phyloP scores from a whole-genome alignment of 2,329 filamentous ascomycete genomes.

The Chaetomium olivaceum region DNA sequence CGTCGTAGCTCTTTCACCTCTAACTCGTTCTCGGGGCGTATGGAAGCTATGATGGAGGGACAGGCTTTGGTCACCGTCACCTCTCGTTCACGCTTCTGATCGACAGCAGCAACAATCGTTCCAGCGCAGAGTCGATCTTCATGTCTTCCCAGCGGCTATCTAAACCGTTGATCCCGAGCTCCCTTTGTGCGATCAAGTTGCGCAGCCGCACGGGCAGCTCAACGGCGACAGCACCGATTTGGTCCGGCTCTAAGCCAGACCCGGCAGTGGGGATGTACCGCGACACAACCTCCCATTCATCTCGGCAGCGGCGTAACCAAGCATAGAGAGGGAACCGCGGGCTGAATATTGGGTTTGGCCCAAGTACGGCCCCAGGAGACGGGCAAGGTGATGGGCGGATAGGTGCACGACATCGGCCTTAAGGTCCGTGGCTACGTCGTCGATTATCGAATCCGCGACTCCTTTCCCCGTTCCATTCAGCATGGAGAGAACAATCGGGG shows the following conservation, averaged over 20 bases:
- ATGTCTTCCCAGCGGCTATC: slow-evolving; percentile 62
- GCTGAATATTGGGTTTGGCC: slow-evolving; percentile 57
- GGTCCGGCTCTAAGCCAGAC: slow-evolving; percentile 42
- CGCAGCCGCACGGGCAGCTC: slow-evolving; percentile 32
- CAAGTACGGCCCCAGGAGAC: slow-evolving; percentile 68
- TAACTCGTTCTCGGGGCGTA: background rate
- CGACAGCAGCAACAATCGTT: slow-evolving; percentile 56
- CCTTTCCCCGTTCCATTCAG: slow-evolving; percentile 39
- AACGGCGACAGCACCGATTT: slow-evolving; percentile 37
- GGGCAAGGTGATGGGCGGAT: slow-evolving; percentile 68
- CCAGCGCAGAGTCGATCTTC: slow-evolving; percentile 59
- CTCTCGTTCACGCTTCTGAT: slow-evolving; percentile 37
- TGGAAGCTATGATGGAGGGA: background rate
- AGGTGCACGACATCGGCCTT: slow-evolving; percentile 68
- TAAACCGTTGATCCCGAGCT: slow-evolving; percentile 28
- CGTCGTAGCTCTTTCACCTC: slow-evolving; percentile 1
- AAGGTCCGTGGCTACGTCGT: slow-evolving; percentile 43
- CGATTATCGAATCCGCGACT: slow-evolving; percentile 34
- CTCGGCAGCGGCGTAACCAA: slow-evolving; percentile 59
- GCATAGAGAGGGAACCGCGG: slow-evolving; percentile 52
- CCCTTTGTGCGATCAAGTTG: slow-evolving; percentile 32
- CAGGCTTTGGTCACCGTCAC: slow-evolving; percentile 17
- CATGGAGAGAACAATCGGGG: slow-evolving; percentile 41
- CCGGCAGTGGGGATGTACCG: slow-evolving; percentile 39
- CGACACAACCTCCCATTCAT: slow-evolving; percentile 51